phyloP scores from a whole-genome alignment of 306 rosid species.

The Vigna trinervia region DNA sequence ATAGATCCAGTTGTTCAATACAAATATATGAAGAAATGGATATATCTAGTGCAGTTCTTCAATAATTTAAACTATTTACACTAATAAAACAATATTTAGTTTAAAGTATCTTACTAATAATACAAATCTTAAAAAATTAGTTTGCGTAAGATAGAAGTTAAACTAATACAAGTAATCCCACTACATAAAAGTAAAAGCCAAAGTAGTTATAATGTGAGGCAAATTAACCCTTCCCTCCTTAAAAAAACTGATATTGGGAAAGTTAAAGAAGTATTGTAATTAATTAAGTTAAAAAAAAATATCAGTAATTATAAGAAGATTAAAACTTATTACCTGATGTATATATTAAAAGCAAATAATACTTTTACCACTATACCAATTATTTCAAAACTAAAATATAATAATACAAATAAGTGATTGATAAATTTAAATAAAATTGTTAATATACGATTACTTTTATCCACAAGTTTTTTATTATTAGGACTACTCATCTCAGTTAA shows the following conservation, averaged over 20 bases:
- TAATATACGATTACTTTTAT: too few relatives aligned
- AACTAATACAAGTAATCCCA: too few relatives aligned
- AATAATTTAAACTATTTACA: not conserved
- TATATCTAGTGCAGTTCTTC: constrained; percentile 3
- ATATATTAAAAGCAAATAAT: too few relatives aligned
- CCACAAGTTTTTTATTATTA: too few relatives aligned
- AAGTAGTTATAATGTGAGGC: not conserved
- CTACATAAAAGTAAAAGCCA: not conserved
- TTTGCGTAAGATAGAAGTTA: not conserved
- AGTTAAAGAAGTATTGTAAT: not conserved
- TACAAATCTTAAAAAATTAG: not conserved
- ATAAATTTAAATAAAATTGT: too few relatives aligned
- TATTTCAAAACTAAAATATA: too few relatives aligned
- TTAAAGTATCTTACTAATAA: not conserved
- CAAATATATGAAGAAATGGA: not conserved
- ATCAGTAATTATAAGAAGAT: too few relatives aligned
- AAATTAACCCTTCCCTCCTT: not conserved
- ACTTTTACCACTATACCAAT: too few relatives aligned
- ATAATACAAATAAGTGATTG: too few relatives aligned
- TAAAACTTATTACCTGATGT: too few relatives aligned
- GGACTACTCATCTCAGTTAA: not conserved
- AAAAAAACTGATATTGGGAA: too few relatives aligned
- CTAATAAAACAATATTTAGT: not conserved
- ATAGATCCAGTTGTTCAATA: not conserved
- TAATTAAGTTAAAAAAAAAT: not conserved